Base-by-base conservation (phyloP, 176 grass and related monocot genomes). In the Triticum dicoccoides region DNA sequence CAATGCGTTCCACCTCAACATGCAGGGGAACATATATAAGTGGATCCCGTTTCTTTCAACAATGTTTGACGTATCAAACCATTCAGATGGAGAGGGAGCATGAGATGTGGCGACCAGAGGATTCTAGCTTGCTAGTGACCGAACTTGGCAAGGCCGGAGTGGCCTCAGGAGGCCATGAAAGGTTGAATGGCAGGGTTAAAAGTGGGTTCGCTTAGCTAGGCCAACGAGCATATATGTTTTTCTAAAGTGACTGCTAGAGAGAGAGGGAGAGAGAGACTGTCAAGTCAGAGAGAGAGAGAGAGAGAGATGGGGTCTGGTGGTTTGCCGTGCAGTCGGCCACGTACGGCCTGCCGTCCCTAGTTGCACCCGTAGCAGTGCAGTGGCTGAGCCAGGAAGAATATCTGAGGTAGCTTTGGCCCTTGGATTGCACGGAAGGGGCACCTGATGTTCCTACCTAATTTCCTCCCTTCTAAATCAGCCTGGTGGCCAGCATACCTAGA, bases 401-500 rank as follows among this genome's bases (percentile, higher is more conserved):
- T 77, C 74, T 56, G 11, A 77, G 74, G 15, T 11, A 11, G 42
- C 61, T 38, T 85, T 87, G 85, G 29, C 85, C 85, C 80, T 87
- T 87, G 69, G 79, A 17, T 10, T 75, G 79, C 86, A 59, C 64
- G 86, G 61, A 87, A 70, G 71, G 61, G 47, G 37, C 29, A 17
- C 9, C 42, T 45, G 67, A 72, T 78, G 58, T 74, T 11, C 63
- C 6, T 82, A 87, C 78, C 85, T 82, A 87, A 82, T 87, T 78
- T 39, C 66, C 75, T 20, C 44, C 47, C 27, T 29, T 29, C 24
- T 49, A 11, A 39, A 76, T 51, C 41, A 17, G 42, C 42, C 33
- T 80, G 35, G 30, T 87, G 78, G 85, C 85, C 85, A 70, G 85
- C 85, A 87, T 81, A 87, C 79, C 86, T 82, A 82, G 61, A 76